Conservation (phyloP, 176 grass and related monocot genomes). For the Tuctoria greenei region DNA sequence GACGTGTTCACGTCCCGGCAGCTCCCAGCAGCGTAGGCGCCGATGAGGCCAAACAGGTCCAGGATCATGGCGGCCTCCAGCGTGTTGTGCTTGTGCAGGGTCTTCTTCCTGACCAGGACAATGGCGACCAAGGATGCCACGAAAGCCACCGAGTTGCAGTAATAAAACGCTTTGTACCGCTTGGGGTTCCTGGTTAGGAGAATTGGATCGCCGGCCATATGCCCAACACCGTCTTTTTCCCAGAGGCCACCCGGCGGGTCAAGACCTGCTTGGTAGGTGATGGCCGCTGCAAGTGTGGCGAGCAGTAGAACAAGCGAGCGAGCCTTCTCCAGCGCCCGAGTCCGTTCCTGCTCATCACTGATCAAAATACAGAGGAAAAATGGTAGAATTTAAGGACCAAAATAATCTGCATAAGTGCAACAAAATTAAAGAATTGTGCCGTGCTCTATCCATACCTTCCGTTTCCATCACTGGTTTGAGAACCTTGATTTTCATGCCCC, state of each 20-base stretch:
- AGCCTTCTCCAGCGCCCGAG: neutral
- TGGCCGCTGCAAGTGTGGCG: slow-evolving; percentile 26
- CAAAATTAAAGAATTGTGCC: neutral
- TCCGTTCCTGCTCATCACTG: neutral
- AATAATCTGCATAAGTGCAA: neutral
- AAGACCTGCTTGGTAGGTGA: slow-evolving; percentile 41
- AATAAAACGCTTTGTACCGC: slow-evolving; percentile 35
- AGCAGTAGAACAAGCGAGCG: slow-evolving; percentile 23
- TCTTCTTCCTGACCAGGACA: neutral
- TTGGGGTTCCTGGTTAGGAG: neutral
- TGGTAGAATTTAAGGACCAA: neutral
- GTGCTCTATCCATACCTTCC: neutral
- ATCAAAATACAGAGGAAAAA: neutral
- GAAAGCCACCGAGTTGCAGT: slow-evolving; percentile 41
- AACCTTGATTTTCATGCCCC: neutral
- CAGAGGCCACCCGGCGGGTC: slow-evolving; percentile 37
- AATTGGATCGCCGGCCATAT: slow-evolving; percentile 12
- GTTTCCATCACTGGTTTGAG: neutral
- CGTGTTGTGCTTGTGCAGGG: neutral
- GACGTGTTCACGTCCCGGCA: slow-evolving; percentile 7
- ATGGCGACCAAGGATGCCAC: slow-evolving; percentile 39
- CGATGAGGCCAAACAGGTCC: slow-evolving; percentile 37
- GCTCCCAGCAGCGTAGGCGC: slow-evolving; percentile 35
- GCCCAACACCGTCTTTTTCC: slow-evolving; percentile 7
- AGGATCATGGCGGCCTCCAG: slow-evolving; percentile 29